Base-by-base conservation (phyloP, 495 filamentous ascomycete species). In the Aspergillus wentii region DNA sequence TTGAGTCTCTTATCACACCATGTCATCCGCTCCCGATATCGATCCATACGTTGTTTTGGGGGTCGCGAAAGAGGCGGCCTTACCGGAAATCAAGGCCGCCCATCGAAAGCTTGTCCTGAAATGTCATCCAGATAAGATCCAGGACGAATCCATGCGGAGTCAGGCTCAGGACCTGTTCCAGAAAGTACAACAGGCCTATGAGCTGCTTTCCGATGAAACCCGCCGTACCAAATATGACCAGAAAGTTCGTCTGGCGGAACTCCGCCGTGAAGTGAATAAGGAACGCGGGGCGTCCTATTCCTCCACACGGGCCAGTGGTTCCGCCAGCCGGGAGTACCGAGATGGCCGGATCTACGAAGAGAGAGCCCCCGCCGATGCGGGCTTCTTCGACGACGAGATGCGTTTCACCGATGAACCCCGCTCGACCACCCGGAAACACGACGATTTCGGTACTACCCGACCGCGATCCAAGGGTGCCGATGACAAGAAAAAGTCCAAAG, bases 51-150 rank as follows among this genome's bases (percentile, higher is more conserved):
- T 74, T 38, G 68, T 78, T 11, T 76, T 98, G 26, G 86, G 87
- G 30, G 74, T 98, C 30, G 49, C 81, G 27, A 85, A 80, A 53
- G 78, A 86, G 58, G 87, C 87, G 27, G 74, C 83, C 34, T 61
- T 83, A 15, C 51, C 80, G 17, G 78, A 82, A 41, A 91, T 98
- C 57, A 82, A 88, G 43, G 69, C 74, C 31, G 82, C 88, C 13
- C 84, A 96, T 68, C 85, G 88, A 43, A 97, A 95, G 64, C 83
- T 95, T 17, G 90, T 88, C 36, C 77, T 97, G 40, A 88, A 88
- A 65, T 90, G 81, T 56, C 92, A 98, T 56, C 92, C 92, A 21
- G 92, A 98, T 72, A 97, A 97, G 69, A 78, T 96, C 33, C 78
- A 87, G 51, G 85, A 94, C 44, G 74, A 81, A 47, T 70, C 82